phyloP scores from a whole-genome alignment of 306 rosid species.

The Dicorynia guianensis region DNA sequence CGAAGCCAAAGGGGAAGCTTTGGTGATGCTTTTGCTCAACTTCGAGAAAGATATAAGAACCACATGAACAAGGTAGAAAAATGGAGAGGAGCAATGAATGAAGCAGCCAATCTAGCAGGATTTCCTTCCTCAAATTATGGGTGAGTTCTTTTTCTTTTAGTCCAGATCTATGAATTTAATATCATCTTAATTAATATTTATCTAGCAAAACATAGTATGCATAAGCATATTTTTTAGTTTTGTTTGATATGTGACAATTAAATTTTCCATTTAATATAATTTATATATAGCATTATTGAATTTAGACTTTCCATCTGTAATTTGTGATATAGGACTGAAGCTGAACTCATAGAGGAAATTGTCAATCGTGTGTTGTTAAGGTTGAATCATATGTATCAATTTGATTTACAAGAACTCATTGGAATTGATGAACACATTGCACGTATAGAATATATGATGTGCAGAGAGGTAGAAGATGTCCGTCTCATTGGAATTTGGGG shows the following conservation, averaged over 20 bases:
- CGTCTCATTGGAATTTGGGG: slow-evolving; percentile 5
- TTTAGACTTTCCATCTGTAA: background rate
- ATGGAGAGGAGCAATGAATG: slow-evolving; percentile 11
- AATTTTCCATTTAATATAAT: no score
- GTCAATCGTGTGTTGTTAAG: background rate
- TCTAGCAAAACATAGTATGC: no score
- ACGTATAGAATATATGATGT: background rate
- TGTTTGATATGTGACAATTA: no score
- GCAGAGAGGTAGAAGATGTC: background rate
- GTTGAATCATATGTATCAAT: background rate
- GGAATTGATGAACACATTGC: background rate
- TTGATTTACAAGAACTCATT: background rate
- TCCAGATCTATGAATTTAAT: no score
- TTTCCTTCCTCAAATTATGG: slow-evolving; percentile 19
- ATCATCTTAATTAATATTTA: no score
- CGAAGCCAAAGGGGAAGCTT: slow-evolving; percentile 13
- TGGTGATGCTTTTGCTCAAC: background rate
- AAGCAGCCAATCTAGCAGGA: slow-evolving; percentile 20
- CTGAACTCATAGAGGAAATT: background rate
- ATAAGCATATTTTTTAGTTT: no score
- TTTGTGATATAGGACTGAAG: background rate
- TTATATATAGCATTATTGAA: no score
- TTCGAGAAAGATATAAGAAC: background rate
- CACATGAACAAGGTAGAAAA: background rate
- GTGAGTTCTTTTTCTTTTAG: background rate